phyloP scores from a whole-genome alignment of 805 yeast species.

The Jamesozyma jinghongensis region DNA sequence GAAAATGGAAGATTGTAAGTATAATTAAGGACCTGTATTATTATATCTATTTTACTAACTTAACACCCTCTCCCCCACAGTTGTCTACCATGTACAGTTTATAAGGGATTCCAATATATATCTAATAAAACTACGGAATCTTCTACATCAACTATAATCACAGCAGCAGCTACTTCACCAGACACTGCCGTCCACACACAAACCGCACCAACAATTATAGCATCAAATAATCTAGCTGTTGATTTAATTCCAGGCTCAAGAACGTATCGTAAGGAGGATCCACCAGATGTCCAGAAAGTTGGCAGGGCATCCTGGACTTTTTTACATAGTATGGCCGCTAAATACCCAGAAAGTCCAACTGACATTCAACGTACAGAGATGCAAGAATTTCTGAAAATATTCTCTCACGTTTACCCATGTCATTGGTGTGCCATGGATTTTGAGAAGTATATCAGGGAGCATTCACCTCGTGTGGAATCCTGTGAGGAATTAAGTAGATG shows the following conservation, averaged over 20 bases:
- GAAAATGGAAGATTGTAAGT: conserved; percentile 90
- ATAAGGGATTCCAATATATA: conserved; percentile 57
- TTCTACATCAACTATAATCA: not conserved
- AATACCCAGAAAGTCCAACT: conserved; percentile 68
- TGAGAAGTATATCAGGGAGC: conserved; percentile 45
- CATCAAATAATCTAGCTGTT: not conserved
- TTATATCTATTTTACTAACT: conserved; percentile 13
- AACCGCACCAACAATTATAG: conserved; percentile 32
- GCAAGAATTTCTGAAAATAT: conserved; percentile 56
- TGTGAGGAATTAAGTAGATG: conserved; percentile 82
- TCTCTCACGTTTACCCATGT: conserved; percentile 84
- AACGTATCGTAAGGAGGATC: conserved; percentile 47
- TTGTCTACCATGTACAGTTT: conserved; percentile 80
- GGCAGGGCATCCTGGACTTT: conserved; percentile 92
- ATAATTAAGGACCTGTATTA: too few relatives aligned
- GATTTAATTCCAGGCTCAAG: conserved; percentile 34
- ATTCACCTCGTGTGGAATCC: conserved; percentile 48
- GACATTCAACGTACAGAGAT: conserved; percentile 58
- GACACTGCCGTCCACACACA: not conserved
- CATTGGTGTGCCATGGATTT: conserved; percentile 91
- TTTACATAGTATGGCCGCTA: conserved; percentile 82
- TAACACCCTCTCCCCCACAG: conserved; percentile 24
- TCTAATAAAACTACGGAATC: not conserved
- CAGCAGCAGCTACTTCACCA: conserved; percentile 17
- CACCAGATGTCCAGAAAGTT: conserved; percentile 76